These are phyloP conservation scores for Pleurotus platypus DNA, from an alignment of 768 basidiomycete species.

Conservation along the genomic window DNA sequence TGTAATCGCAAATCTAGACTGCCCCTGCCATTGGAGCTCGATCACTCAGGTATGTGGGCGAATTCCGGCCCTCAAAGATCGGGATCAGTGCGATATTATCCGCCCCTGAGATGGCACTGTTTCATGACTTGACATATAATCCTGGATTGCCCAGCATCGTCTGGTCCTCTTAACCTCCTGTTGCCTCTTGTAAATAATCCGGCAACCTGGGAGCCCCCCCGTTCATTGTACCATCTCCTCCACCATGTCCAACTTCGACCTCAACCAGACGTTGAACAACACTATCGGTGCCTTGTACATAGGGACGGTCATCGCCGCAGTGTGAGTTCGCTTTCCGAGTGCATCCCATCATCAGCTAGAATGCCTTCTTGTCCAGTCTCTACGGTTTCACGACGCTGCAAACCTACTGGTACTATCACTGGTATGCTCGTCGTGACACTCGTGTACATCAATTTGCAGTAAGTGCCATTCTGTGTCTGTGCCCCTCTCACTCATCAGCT, in stretches of 20 bases:
- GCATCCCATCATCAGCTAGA: neutral
- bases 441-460: conserved; percentile 33
- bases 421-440: conserved; percentile 29
- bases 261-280: conserved; percentile 18
- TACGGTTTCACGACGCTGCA: conserved; percentile 38
- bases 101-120: neutral
- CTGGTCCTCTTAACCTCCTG: neutral
- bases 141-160: neutral
- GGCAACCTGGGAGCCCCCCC: neutral
- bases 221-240: neutral
- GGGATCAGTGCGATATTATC: neutral
- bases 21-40: neutral
- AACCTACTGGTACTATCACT: conserved; percentile 36
- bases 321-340: conserved; percentile 17
- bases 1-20: neutral
- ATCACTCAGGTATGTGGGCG: neutral
- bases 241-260: conserved; percentile 3
- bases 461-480: conserved; percentile 9
- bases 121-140: conserved; percentile 9
- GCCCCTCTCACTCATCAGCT: neutral
- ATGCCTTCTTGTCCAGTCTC: conserved; percentile 19
- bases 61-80: neutral
- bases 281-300: conserved; percentile 26
- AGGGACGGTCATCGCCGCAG: conserved; percentile 21
- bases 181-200: too few relatives aligned